Evolutionary conservation across 345 rosid species (phyloP), one percentile per base, ranked within the genome.

Genomic region (Lepidium africanum): DNA sequence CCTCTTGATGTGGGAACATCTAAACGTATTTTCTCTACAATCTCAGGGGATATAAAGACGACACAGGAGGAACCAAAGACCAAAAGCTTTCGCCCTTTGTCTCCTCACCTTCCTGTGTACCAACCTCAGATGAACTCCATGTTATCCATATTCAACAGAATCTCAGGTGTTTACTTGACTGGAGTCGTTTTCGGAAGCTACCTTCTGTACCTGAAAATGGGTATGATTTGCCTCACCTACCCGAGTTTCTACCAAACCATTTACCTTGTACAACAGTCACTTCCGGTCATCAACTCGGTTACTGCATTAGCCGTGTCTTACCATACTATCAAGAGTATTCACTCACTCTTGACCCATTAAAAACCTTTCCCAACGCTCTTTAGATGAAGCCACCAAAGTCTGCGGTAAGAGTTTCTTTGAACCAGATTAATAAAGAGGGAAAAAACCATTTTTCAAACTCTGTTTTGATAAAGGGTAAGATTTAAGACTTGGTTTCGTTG

Each of bases 71-170:
- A 75, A 2, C 65, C 69, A 5, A 75, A 69, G 50, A 10, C 21
- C n/a, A 38, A 75, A 46, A 75, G 75, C 70, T 75, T 75, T 15
- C 74, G 78, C 3, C 75, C 75, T 48, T 7, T 75, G 3, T 69
- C 75, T 56, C 78, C 78, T 63, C 78, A 75, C 39, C 78, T 75
- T 21, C 17, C 78, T 5, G 75, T 75, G 49, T 75, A 75, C 56
- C 75, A 75, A 75, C 78, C 78, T 63, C 78, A 75, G 65, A 69
- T 48, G 75, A 75, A 75, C 60, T 75, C 75, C 49, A 75, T 75
- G 78, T 25, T 75, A 12, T 75, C 78, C 17, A 75, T 75, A 15
- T 75, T 75, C 74, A 75, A 75, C 61, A 75, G 78, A 75, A 75
- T 75, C 66, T 75, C 78, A 3, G 78, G 74, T 16, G 64, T 63